Evolutionary conservation across 2,329 filamentous ascomycete genomes (phyloP).

Genomic region (Corynespora cassiicola): DNA sequence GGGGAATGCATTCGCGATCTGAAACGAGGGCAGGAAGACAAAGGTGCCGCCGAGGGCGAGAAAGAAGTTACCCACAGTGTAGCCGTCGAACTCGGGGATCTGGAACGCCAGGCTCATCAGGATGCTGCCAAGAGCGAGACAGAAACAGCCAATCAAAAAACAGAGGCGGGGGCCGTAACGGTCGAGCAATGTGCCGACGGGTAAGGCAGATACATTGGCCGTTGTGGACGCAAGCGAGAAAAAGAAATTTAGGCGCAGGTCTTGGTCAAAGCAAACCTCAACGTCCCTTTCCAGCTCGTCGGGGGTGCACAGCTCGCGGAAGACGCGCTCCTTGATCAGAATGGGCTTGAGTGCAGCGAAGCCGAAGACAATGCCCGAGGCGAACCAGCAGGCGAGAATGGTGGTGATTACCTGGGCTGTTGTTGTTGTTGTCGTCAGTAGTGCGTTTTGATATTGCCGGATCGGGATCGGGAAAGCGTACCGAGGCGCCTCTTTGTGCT

Average conservation of each 20-base stretch:
- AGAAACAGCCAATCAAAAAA: constrained; percentile 37
- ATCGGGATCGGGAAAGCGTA: constrained; percentile 28
- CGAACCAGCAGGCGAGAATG: constrained; percentile 47
- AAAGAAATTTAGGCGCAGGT: constrained; percentile 46
- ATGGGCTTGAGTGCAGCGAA: constrained; percentile 50
- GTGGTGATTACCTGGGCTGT: constrained; percentile 43
- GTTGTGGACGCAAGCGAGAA: constrained; percentile 47
- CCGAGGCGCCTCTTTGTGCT: constrained; percentile 43
- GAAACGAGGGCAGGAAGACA: constrained; percentile 82
- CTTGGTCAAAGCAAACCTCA: constrained; percentile 47
- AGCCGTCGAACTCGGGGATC: constrained; percentile 49
- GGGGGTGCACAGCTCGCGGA: constrained; percentile 42
- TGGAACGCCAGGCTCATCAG: constrained; percentile 46
- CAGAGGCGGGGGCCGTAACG: constrained; percentile 44
- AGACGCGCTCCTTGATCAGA: constrained; percentile 46
- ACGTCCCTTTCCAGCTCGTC: constrained; percentile 40
- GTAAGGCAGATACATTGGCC: constrained; percentile 46
- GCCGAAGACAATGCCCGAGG: constrained; percentile 49
- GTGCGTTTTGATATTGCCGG: constrained; percentile 8
- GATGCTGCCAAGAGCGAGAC: constrained; percentile 40
- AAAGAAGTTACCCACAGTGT: constrained; percentile 75
- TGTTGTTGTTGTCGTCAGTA: constrained; percentile 15
- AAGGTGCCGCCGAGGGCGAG: constrained; percentile 81
- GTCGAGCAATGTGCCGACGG: constrained; percentile 44
- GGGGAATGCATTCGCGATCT: constrained; percentile 84